Conservation (phyloP, 768 basidiomycete genomes). For the Termitomyces sp. region DNA sequence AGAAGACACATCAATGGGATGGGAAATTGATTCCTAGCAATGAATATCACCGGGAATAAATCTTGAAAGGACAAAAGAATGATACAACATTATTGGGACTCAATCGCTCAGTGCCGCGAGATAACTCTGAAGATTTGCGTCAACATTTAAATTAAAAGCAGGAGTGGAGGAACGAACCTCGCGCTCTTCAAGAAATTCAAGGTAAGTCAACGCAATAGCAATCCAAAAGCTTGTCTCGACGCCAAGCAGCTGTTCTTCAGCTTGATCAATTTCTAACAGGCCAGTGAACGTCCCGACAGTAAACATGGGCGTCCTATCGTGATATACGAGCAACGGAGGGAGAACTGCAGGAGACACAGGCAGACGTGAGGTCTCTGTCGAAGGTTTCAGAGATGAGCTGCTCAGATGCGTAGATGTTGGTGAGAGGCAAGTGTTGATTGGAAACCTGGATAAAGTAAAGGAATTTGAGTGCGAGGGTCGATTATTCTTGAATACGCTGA, state of each 20-base stretch:
- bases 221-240: constrained; percentile 79
- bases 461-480: constrained; percentile 56
- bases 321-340: constrained; percentile 55
- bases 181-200: constrained; percentile 72
- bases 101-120: constrained; percentile 46
- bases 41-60: no score
- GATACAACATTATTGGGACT: background rate
- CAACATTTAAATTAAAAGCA: background rate
- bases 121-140: constrained; percentile 40
- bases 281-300: constrained; percentile 56
- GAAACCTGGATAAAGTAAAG: constrained; percentile 46
- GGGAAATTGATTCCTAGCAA: no score
- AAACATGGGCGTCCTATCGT: constrained; percentile 66
- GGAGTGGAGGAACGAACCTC: constrained; percentile 46
- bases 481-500: constrained; percentile 41
- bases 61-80: background rate
- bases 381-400: constrained; percentile 7
- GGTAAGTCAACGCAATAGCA: constrained; percentile 64
- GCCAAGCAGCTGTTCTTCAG: constrained; percentile 52
- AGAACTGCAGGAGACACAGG: constrained; percentile 11
- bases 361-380: constrained; percentile 12
- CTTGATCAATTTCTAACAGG: constrained; percentile 54
- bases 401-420: constrained; percentile 34
- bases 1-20: background rate
- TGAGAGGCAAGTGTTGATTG: constrained; percentile 18